Evolutionary conservation across 2,329 filamentous ascomycete species (phyloP).

Genomic region (Aspergillus proliferans): DNA sequence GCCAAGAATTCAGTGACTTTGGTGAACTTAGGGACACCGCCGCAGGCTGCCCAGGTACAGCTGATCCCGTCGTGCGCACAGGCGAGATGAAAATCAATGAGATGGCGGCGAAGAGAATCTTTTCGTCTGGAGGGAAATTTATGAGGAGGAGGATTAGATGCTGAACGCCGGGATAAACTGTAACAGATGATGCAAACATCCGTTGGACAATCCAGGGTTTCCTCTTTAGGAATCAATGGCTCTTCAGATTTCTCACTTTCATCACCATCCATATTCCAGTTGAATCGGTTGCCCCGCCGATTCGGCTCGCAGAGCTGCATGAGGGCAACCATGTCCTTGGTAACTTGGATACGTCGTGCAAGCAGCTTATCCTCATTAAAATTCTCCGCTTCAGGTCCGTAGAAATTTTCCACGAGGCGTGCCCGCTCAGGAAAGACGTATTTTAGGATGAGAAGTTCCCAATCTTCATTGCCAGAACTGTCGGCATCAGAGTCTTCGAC

Average conservation of each 20-base stretch:
- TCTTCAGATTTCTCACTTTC: slow-evolving; percentile 11
- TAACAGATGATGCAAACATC: slow-evolving; percentile 23
- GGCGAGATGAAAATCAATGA: slow-evolving; percentile 18
- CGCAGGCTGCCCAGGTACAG: slow-evolving; percentile 14
- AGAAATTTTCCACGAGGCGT: slow-evolving; percentile 21
- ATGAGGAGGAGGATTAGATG: slow-evolving; percentile 18
- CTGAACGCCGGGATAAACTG: slow-evolving; percentile 15
- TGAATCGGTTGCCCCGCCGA: slow-evolving; percentile 16
- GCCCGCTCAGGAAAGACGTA: slow-evolving; percentile 20
- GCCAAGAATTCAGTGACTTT: slow-evolving; percentile 16
- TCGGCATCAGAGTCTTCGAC: slow-evolving; percentile 66
- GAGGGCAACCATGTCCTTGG: slow-evolving; percentile 23
- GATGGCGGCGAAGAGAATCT: slow-evolving; percentile 19
- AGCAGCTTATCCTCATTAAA: slow-evolving; percentile 21
- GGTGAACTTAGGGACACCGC: slow-evolving; percentile 13
- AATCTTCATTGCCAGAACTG: slow-evolving; percentile 67
- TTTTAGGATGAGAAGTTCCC: slow-evolving; percentile 46
- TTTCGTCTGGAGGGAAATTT: slow-evolving; percentile 16
- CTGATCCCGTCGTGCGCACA: slow-evolving; percentile 14
- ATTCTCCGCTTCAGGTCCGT: slow-evolving; percentile 17
- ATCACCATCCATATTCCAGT: slow-evolving; percentile 15
- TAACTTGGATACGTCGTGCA: slow-evolving; percentile 19
- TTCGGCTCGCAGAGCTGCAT: slow-evolving; percentile 17
- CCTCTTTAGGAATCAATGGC: slow-evolving; percentile 7
- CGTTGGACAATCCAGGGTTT: slow-evolving; percentile 12